A percentile compares a stretch with the other conserved stretches of the same genome.
Evolutionary conservation across 2,329 filamentous ascomycete genomes (phyloP).

Genomic region (Bipolaris cookei): DNA sequence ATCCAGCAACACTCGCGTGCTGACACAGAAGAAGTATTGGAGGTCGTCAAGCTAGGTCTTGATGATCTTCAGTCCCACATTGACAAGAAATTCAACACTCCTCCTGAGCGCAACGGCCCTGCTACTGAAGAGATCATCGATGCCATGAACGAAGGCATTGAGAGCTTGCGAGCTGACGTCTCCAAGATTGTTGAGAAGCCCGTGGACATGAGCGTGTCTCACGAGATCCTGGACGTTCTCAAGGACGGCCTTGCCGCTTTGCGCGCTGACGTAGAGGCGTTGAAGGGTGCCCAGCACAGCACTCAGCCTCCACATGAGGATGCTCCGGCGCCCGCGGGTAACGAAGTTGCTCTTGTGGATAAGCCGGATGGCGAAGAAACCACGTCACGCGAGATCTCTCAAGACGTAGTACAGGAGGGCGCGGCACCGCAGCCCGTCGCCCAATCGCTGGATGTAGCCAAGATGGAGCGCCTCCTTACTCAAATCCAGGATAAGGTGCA

Average conservation of each 20-base stretch:
- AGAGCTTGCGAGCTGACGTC: slow-evolving; percentile 76
- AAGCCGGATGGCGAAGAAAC: slow-evolving; percentile 51
- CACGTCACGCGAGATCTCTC: slow-evolving; percentile 48
- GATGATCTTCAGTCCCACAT: slow-evolving; percentile 58
- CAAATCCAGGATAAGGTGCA: slow-evolving; percentile 87
- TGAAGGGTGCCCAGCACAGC: slow-evolving; percentile 62
- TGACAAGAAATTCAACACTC: slow-evolving; percentile 61
- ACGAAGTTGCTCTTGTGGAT: slow-evolving; percentile 58
- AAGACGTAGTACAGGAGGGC: slow-evolving; percentile 49
- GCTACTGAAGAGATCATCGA: slow-evolving; percentile 66
- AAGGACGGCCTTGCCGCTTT: slow-evolving; percentile 80
- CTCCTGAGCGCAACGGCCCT: slow-evolving; percentile 59
- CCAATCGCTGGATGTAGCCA: slow-evolving; percentile 70
- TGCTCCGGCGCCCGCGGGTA: slow-evolving; percentile 55
- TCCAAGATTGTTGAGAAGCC: slow-evolving; percentile 78
- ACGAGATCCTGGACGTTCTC: slow-evolving; percentile 87
- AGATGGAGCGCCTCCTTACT: slow-evolving; percentile 81
- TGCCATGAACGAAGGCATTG: slow-evolving; percentile 72
- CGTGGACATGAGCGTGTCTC: slow-evolving; percentile 79
- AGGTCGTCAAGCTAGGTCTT: slow-evolving; percentile 57
- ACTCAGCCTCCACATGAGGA: slow-evolving; percentile 50
- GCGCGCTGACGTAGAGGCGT: slow-evolving; percentile 75
- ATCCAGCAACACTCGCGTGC: slow-evolving; percentile 51
- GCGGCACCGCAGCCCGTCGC: slow-evolving; percentile 51
- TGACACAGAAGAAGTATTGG: slow-evolving; percentile 57